These are phyloP conservation scores for Sequoiadendron giganteum DNA, from an alignment of 75 land plant species.

Conservation along the genomic window DNA sequence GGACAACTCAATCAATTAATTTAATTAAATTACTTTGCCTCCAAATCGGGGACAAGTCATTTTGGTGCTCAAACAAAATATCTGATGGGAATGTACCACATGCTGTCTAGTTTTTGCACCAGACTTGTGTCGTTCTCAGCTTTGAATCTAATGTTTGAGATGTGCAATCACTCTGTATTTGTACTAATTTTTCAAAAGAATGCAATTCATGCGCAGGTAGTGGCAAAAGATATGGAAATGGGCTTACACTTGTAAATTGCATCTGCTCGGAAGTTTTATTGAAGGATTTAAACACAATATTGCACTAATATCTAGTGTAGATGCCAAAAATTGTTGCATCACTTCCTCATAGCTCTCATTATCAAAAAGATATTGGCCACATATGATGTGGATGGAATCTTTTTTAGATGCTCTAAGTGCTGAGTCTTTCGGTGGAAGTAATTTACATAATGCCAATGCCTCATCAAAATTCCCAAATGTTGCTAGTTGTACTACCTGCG, in stretches of 20 bases:
- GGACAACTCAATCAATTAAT: too few relatives aligned
- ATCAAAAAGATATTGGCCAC: constrained; percentile 79
- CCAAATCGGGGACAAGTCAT: too few relatives aligned
- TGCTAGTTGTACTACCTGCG: constrained; percentile 91
- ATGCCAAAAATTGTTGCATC: constrained; percentile 90
- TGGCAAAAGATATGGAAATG: too few relatives aligned
- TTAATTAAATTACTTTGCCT: too few relatives aligned
- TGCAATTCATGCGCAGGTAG: too few relatives aligned
- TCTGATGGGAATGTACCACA: neutral
- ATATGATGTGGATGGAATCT: constrained; percentile 86
- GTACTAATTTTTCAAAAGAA: too few relatives aligned
- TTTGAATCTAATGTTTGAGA: constrained; percentile 35
- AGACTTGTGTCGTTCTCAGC: neutral
- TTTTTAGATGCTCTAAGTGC: constrained; percentile 86
- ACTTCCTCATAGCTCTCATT: constrained; percentile 82
- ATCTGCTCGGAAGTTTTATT: constrained; percentile 52
- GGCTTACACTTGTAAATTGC: too few relatives aligned
- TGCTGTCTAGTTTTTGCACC: neutral
- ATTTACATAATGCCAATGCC: constrained; percentile 91
- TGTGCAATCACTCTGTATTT: constrained; percentile 21
- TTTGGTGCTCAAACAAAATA: constrained; percentile 11
- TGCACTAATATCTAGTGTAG: constrained; percentile 73
- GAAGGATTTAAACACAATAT: constrained; percentile 78
- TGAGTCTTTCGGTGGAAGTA: constrained; percentile 94
- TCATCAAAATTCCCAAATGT: constrained; percentile 96